Percentiles rank a stretch among this genome's conserved stretches.
phyloP scores from a whole-genome alignment of 2,329 filamentous ascomycete species.

The Nannizzia gypsea region DNA sequence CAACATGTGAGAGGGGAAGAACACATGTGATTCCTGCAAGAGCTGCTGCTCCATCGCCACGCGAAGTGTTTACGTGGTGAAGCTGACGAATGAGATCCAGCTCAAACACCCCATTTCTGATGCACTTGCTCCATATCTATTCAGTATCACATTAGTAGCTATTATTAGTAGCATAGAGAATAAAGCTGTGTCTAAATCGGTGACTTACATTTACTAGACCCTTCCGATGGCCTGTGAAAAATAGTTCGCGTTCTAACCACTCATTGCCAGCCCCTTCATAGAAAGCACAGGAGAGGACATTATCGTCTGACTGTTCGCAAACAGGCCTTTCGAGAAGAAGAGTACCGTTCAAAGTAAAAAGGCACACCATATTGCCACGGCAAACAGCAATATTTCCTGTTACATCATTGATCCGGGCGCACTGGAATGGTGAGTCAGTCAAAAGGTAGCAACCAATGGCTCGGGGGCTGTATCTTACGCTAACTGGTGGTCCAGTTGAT shows the following conservation, averaged over 20 bases:
- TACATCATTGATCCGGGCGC: constrained; percentile 76
- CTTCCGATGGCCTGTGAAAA: constrained; percentile 78
- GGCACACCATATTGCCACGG: constrained; percentile 57
- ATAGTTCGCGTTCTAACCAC: constrained; percentile 73
- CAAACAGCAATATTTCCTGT: constrained; percentile 83
- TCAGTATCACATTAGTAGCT: not conserved
- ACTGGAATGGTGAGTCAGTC: constrained; percentile 35
- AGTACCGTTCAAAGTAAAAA: constrained; percentile 83
- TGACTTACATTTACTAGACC: constrained; percentile 61
- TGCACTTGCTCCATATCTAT: constrained; percentile 46
- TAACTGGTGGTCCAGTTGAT: constrained; percentile 42
- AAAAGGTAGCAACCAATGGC: constrained; percentile 20
- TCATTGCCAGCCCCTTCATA: constrained; percentile 87
- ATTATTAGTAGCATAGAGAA: not conserved
- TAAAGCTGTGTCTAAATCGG: not conserved
- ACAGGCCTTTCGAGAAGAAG: constrained; percentile 71
- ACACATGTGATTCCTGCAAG: constrained; percentile 71
- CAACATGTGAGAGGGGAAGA: constrained; percentile 63
- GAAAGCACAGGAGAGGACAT: constrained; percentile 71
- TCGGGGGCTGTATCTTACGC: constrained; percentile 24
- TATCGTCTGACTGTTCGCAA: constrained; percentile 60
- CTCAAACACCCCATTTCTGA: constrained; percentile 55
- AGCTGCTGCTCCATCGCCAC: constrained; percentile 46
- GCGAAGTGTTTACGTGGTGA: constrained; percentile 62
- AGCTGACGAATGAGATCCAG: constrained; percentile 69